These are phyloP conservation scores for Candida sojae DNA, from an alignment of 1,139 yeast genomes.

Conservation along the genomic window DNA sequence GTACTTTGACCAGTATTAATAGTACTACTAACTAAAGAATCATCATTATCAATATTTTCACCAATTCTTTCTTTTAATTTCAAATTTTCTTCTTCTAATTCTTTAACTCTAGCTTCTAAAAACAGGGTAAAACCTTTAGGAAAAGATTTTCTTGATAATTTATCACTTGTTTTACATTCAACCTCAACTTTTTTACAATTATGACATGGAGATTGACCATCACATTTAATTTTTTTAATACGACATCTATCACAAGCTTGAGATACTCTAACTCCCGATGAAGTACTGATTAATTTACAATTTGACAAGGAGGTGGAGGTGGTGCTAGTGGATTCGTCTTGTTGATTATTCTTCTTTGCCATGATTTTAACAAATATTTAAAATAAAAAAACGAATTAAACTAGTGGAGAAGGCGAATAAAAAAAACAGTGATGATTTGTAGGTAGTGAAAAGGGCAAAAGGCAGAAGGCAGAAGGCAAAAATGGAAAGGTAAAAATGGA, in stretches of 20 bases:
- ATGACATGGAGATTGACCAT: constrained; percentile 70
- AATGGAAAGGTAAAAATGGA: no score
- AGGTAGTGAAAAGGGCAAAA: no score
- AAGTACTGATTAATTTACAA: constrained; percentile 42
- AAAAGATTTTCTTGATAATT: constrained; percentile 68
- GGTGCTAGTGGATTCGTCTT: constrained; percentile 4
- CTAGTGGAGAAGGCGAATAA: no score
- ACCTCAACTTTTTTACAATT: constrained; percentile 66
- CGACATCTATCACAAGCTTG: constrained; percentile 85
- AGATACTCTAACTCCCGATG: constrained; percentile 52
- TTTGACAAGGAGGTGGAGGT: constrained; percentile 17
- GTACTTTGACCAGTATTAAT: constrained; percentile 3
- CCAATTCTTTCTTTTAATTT: constrained; percentile 27
- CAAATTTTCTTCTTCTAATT: constrained; percentile 60
- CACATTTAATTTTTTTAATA: constrained; percentile 74
- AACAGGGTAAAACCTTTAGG: constrained; percentile 79
- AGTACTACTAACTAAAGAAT: neutral
- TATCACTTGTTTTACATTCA: constrained; percentile 71
- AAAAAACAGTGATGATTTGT: no score
- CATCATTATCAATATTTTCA: neutral
- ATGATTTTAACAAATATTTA: neutral
- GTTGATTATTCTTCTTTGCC: constrained; percentile 4
- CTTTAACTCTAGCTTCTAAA: constrained; percentile 60
- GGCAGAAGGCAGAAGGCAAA: no score
- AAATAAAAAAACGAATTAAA: no score